phyloP scores from a whole-genome alignment of 106 monocot species.

The Agapanthus africanus region DNA sequence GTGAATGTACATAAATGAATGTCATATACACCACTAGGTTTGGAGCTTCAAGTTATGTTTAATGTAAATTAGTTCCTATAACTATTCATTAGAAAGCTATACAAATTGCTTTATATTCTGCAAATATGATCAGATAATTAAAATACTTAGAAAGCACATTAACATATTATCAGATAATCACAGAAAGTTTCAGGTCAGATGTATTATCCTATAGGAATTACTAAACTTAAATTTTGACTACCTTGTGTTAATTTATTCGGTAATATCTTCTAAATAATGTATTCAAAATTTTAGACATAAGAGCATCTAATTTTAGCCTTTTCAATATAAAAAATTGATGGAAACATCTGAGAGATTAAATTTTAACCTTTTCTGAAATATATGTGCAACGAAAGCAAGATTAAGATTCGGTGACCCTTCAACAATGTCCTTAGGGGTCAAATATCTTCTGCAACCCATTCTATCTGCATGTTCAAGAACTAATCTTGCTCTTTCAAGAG shows the following conservation, averaged over 20 bases:
- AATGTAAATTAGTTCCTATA: background rate
- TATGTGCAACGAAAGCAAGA: constrained; percentile 92
- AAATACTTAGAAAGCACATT: no score
- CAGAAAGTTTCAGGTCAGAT: background rate
- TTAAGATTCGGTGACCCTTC: constrained; percentile 84
- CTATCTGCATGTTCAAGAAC: constrained; percentile 94
- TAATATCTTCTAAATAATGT: background rate
- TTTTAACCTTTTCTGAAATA: constrained; percentile 84
- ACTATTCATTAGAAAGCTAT: background rate
- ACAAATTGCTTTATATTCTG: no score
- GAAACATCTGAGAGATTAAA: background rate
- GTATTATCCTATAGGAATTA: background rate
- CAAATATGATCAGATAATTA: no score
- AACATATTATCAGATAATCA: background rate
- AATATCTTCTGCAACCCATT: constrained; percentile 93
- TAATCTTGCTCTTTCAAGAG: constrained; percentile 69
- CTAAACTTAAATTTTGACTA: background rate
- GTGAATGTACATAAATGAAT: background rate
- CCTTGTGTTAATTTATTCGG: background rate
- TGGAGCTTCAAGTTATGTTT: background rate
- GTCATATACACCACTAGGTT: background rate
- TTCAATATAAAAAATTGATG: background rate
- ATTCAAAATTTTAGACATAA: no score
- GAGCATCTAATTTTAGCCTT: no score
- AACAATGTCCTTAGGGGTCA: constrained; percentile 84